These are phyloP conservation scores for Amanita brunnescens DNA, from an alignment of 768 basidiomycete species.

Conservation along the genomic window DNA sequence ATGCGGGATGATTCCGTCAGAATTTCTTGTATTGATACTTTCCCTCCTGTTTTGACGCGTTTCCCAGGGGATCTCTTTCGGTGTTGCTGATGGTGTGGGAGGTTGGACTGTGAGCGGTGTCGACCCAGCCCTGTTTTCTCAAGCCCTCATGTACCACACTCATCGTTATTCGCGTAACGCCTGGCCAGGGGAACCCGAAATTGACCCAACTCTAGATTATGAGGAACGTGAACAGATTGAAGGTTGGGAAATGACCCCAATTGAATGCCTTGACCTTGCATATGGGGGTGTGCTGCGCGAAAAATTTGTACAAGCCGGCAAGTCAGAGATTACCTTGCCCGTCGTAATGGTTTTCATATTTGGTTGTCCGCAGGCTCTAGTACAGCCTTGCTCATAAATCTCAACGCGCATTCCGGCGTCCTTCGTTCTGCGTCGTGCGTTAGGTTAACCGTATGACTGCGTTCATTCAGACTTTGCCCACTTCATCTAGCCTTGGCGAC, in stretches of 20 bases:
- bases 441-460: constrained; percentile 4
- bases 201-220: constrained; percentile 69
- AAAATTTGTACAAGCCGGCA: constrained; percentile 56
- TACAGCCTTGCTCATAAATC: constrained; percentile 67
- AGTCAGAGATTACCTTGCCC: constrained; percentile 20
- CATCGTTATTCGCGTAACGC: constrained; percentile 61
- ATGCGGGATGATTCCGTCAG: constrained; percentile 76
- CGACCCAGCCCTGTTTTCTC: constrained; percentile 86
- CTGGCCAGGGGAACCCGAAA: constrained; percentile 80
- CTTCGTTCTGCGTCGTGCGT: constrained; percentile 73
- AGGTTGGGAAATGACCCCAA: constrained; percentile 71
- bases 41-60: constrained; percentile 19
- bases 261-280: constrained; percentile 64
- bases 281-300: constrained; percentile 66
- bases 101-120: constrained; percentile 82
- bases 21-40: constrained; percentile 14
- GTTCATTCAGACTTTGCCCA: constrained; percentile 5
- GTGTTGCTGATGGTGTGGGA: constrained; percentile 89
- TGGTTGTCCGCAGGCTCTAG: constrained; percentile 56
- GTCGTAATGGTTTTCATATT: neutral
- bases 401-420: constrained; percentile 68
- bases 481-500: constrained; percentile 54
- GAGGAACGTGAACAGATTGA: constrained; percentile 56
- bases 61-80: constrained; percentile 63
- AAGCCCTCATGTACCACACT: constrained; percentile 84